Percentiles rank a stretch among this genome's conserved stretches.
Conservation (phyloP, 176 grass and related monocot species). For the Phyllostachys edulis region DNA sequence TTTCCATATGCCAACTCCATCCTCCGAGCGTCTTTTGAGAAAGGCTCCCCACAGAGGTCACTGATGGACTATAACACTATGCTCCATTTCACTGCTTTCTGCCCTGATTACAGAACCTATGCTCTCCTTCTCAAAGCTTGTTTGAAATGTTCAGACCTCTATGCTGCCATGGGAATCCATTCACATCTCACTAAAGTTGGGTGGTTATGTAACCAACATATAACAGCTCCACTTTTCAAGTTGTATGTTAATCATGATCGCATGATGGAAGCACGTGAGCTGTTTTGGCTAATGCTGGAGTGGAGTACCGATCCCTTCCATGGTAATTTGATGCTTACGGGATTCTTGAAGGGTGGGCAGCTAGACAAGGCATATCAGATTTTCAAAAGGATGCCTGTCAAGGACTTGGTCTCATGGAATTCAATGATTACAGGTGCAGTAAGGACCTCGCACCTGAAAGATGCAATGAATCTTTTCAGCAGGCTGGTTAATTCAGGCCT, state of each 20-base stretch:
- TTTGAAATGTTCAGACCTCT: conserved; percentile 54
- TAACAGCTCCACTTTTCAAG: conserved; percentile 40
- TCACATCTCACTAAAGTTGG: conserved; percentile 52
- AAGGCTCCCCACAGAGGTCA: conserved; percentile 50
- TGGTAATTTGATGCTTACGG: conserved; percentile 60
- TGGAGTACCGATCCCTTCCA: conserved; percentile 41
- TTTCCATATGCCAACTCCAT: conserved; percentile 57
- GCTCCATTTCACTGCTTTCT: conserved; percentile 46
- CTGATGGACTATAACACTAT: conserved; percentile 49
- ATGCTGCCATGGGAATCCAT: conserved; percentile 48
- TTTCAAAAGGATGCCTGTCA: conserved; percentile 68
- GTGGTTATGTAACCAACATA: conserved; percentile 25
- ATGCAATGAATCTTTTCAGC: conserved; percentile 60
- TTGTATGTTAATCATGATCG: conserved; percentile 55
- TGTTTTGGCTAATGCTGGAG: conserved; percentile 41
- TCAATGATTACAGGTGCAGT: conserved; percentile 61
- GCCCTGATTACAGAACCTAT: conserved; percentile 56
- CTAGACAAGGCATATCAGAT: conserved; percentile 53
- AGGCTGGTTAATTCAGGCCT: conserved; percentile 49
- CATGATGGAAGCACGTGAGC: conserved; percentile 43
- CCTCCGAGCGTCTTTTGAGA: conserved; percentile 63
- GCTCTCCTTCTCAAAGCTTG: conserved; percentile 57
- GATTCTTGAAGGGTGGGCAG: conserved; percentile 50
- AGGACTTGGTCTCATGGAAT: conserved; percentile 78
- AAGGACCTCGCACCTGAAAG: conserved; percentile 39